Conservation (phyloP, 495 filamentous ascomycete species). For the Hypoxylon fuscum region DNA sequence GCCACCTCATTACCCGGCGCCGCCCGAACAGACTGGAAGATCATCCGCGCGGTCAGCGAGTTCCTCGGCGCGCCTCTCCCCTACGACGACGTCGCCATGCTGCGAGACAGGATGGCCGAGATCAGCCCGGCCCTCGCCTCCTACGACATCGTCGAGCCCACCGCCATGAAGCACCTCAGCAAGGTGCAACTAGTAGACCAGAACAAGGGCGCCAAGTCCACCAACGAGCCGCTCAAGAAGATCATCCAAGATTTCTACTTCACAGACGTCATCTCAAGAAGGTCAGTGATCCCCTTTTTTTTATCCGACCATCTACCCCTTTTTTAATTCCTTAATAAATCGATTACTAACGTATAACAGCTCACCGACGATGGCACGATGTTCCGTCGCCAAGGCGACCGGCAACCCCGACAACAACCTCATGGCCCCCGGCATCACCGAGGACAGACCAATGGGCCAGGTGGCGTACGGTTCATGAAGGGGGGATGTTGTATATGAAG, state of each 20-base stretch:
- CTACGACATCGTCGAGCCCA: slow-evolving; percentile 90
- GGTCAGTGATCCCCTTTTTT: slow-evolving; percentile 60
- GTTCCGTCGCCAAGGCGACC: slow-evolving; percentile 81
- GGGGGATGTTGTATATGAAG: background rate
- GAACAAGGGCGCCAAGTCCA: slow-evolving; percentile 83
- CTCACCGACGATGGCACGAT: slow-evolving; percentile 96
- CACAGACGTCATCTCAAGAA: slow-evolving; percentile 93
- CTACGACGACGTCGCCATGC: slow-evolving; percentile 87
- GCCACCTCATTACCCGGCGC: slow-evolving; percentile 88
- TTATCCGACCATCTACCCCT: background rate
- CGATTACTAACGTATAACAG: slow-evolving; percentile 60
- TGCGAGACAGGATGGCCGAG: slow-evolving; percentile 94
- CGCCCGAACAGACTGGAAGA: slow-evolving; percentile 97
- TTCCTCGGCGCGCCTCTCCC: slow-evolving; percentile 87
- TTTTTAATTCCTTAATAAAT: background rate
- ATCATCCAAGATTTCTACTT: slow-evolving; percentile 96
- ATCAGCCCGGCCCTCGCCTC: slow-evolving; percentile 86
- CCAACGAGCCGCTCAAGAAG: slow-evolving; percentile 74
- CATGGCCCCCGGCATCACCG: slow-evolving; percentile 77
- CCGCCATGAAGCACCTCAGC: slow-evolving; percentile 72
- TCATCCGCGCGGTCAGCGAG: slow-evolving; percentile 88
- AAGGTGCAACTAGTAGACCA: slow-evolving; percentile 94
- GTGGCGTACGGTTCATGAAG: slow-evolving; percentile 57
- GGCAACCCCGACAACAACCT: slow-evolving; percentile 81
- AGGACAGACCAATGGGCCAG: slow-evolving; percentile 62